Evolutionary conservation across 805 yeast species (phyloP).

Genomic region (Starmerella khaoyaiensis): DNA sequence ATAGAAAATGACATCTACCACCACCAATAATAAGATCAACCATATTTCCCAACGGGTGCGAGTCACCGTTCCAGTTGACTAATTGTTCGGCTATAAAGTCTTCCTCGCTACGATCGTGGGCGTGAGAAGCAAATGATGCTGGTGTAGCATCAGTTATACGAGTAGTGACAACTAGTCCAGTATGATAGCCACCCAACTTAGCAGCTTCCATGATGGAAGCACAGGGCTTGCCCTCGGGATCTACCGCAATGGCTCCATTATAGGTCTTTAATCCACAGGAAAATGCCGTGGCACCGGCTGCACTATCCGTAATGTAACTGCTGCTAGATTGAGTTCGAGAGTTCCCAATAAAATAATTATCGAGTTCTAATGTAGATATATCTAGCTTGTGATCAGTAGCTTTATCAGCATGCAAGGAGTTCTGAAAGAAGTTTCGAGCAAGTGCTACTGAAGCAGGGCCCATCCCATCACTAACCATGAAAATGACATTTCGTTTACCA

Average conservation of each 20-base stretch:
- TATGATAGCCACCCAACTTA: slow-evolving; percentile 61
- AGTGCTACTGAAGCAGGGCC: slow-evolving; percentile 79
- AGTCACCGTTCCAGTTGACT: slow-evolving; percentile 39
- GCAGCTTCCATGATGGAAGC: slow-evolving; percentile 84
- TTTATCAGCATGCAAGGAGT: slow-evolving; percentile 30
- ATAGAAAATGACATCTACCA: slow-evolving; percentile 60
- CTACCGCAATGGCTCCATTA: slow-evolving; percentile 87
- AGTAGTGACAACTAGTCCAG: slow-evolving; percentile 88
- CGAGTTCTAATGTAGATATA: slow-evolving; percentile 50
- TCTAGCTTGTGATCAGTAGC: slow-evolving; percentile 11
- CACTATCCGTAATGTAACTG: slow-evolving; percentile 81
- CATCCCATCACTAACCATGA: slow-evolving; percentile 92
- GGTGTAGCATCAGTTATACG: slow-evolving; percentile 93
- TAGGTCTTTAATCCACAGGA: slow-evolving; percentile 72
- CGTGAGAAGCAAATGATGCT: slow-evolving; percentile 77
- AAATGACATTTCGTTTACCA: slow-evolving; percentile 49
- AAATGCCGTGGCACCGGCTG: slow-evolving; percentile 95
- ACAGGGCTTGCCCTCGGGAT: slow-evolving; percentile 54
- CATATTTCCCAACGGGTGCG: slow-evolving; percentile 64
- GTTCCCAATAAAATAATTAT: slow-evolving; percentile 62
- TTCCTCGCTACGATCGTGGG: slow-evolving; percentile 59
- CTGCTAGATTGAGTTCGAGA: slow-evolving; percentile 70
- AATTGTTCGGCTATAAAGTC: slow-evolving; percentile 81
- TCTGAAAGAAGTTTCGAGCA: slow-evolving; percentile 64
- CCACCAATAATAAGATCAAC: slow-evolving; percentile 90